Conservation (phyloP, 345 rosid genomes). For the Eucalyptus leucophloia region DNA sequence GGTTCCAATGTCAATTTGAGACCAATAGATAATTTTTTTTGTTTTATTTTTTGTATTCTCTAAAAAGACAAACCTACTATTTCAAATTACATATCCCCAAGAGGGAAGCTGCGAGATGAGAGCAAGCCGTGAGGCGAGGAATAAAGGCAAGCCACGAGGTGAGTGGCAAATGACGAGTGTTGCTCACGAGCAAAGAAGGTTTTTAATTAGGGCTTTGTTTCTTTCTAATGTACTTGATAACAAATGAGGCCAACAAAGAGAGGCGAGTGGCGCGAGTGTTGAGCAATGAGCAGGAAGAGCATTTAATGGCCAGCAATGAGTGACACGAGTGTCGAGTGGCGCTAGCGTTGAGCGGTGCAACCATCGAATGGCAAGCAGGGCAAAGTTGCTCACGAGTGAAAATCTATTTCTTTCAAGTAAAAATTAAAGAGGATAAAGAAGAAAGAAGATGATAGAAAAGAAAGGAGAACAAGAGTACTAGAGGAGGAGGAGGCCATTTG, state of each 20-base stretch:
- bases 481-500: no score
- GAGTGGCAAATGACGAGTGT: fast-evolving
- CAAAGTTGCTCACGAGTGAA: no score
- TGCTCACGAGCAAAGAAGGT: fast-evolving
- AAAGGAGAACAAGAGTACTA: no score
- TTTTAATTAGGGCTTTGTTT: no score
- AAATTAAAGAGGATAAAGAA: no score
- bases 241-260: fast-evolving
- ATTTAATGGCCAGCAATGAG: fast-evolving
- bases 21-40: fast-evolving
- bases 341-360: fast-evolving
- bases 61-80: fast-evolving
- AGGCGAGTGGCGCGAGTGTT: fast-evolving
- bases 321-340: fast-evolving
- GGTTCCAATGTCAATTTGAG: fast-evolving
- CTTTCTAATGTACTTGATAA: fast-evolving
- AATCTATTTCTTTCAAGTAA: no score
- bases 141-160: fast-evolving
- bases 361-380: fast-evolving
- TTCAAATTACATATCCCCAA: no score
- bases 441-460: no score
- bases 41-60: fast-evolving
- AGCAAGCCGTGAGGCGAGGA: fast-evolving
- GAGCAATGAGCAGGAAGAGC: fast-evolving
- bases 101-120: fast-evolving